Evolutionary conservation across 2,329 filamentous ascomycete species (phyloP), one percentile per base, ranked within the genome.

Genomic region (Cylindrodendrum hubeiense): DNA sequence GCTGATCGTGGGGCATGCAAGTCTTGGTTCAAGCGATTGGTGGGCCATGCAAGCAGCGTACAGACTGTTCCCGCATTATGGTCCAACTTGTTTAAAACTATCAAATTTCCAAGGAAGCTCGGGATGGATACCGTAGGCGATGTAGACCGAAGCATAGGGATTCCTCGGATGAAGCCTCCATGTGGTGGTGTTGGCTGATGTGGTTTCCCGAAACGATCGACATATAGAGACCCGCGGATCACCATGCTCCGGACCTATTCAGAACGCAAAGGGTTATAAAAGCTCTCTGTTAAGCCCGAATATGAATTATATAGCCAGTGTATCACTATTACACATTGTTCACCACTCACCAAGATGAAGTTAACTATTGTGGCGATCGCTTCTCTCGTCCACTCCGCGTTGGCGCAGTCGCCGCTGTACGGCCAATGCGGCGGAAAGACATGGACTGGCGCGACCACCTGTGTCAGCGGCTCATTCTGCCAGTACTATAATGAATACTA

Each of bases 401-500:
- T 62, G 39, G 65, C 61, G 10, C 61, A 65, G 50, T 60, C 61
- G n/a, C 33, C 39, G 3, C 43, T 65, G 13, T 65, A 65, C 34
- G 51, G 47, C 12, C 65, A 67, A 58, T 67, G 65, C n/a, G 65
- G 65, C 9, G 65, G 65, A 17, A 7, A 26, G n/a, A 24, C 19
- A 6, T 67, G 47, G 51, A 50, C 60, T 9, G 65, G 65, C 2
- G 10, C 57, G 12, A 64, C 46, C 33, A 63, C 57, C 6, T 67
- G 65, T 34, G 60, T 61, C 26, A 15, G 52, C 9, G 65, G 65
- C 26, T 39, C 65, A n/a, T 37, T 57, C 26, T 67, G 65, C 26
- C 52, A 65, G 21, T 57, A 24, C 28, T 56, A 53, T 5, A 67
- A 61, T 51, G 60, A 67, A 3, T 67, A 39, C 22, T 67, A 65